phyloP scores from a whole-genome alignment of 2,329 filamentous ascomycete genomes.

The Beauveria pseudobassiana region DNA sequence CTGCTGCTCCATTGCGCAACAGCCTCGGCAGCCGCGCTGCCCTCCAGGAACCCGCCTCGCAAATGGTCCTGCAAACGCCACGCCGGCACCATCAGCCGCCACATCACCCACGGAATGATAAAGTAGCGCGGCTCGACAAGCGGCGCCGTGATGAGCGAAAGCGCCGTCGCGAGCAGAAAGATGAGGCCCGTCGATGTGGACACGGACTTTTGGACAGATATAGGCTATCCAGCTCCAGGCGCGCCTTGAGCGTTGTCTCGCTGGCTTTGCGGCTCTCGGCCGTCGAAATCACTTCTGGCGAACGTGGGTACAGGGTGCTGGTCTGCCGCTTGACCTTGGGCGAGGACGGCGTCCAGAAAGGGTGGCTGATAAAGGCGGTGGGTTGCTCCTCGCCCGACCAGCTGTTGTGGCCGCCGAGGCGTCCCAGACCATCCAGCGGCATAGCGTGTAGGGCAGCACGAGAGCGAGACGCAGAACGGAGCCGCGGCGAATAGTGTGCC shows the following conservation, averaged over 20 bases:
- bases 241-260: slow-evolving; percentile 14
- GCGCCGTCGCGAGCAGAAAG: slow-evolving; percentile 59
- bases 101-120: slow-evolving; percentile 90
- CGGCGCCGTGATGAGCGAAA: slow-evolving; percentile 81
- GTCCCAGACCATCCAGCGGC: slow-evolving; percentile 61
- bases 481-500: slow-evolving; percentile 65
- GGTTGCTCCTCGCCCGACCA: slow-evolving; percentile 13
- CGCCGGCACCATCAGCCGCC: slow-evolving; percentile 70
- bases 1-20: slow-evolving; percentile 7
- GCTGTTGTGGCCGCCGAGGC: slow-evolving; percentile 43
- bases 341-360: slow-evolving; percentile 18
- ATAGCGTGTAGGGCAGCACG: slow-evolving; percentile 61
- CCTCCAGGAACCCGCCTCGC: background rate
- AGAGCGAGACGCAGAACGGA: slow-evolving; percentile 58
- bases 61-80: slow-evolving; percentile 20
- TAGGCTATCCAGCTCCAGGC: slow-evolving; percentile 20
- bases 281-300: background rate
- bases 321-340: background rate
- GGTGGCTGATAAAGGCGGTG: slow-evolving; percentile 22
- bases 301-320: slow-evolving; percentile 3
- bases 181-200: slow-evolving; percentile 47
- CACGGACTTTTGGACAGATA: slow-evolving; percentile 24
- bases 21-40: background rate
- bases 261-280: background rate
- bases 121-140: slow-evolving; percentile 95